Conservation (phyloP, 169 alveolate species). For the Cyclospora cayetanensis region DNA sequence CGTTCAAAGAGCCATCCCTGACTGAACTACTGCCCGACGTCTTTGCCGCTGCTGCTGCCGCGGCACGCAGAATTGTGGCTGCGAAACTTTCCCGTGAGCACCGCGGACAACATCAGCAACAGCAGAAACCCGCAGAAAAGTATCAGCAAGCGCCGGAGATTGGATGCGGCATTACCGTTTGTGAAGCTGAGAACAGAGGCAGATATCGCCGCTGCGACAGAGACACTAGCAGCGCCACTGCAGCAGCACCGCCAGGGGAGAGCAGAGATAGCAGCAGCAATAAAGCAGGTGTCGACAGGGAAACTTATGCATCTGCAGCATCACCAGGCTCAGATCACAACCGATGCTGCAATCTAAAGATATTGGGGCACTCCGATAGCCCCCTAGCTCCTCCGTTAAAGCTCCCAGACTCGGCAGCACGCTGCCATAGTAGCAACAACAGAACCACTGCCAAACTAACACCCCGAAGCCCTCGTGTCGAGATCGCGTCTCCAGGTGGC, state of each 20-base stretch:
- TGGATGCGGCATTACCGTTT: too few relatives aligned
- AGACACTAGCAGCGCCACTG: too few relatives aligned
- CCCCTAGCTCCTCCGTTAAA: neutral
- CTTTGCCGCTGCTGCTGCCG: slow-evolving; percentile 24
- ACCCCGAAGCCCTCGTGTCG: neutral
- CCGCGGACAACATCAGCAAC: too few relatives aligned
- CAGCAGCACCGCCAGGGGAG: too few relatives aligned
- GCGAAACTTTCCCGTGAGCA: too few relatives aligned
- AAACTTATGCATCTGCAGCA: too few relatives aligned
- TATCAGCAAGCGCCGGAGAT: too few relatives aligned
- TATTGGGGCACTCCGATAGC: neutral
- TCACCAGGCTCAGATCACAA: too few relatives aligned
- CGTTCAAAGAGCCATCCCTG: neutral
- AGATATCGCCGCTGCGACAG: too few relatives aligned
- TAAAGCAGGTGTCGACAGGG: neutral
- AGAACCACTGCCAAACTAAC: neutral
- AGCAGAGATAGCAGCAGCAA: neutral
- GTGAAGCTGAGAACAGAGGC: too few relatives aligned
- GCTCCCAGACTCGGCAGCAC: neutral
- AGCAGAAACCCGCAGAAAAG: too few relatives aligned
- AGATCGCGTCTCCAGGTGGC: neutral
- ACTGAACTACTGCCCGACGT: slow-evolving; percentile 1
- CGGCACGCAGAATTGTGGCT: neutral
- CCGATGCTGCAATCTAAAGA: neutral
- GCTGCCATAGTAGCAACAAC: slow-evolving; percentile 3